phyloP scores from a whole-genome alignment of 1,284 basidiomycete species.

The Cryptococcus floricola region DNA sequence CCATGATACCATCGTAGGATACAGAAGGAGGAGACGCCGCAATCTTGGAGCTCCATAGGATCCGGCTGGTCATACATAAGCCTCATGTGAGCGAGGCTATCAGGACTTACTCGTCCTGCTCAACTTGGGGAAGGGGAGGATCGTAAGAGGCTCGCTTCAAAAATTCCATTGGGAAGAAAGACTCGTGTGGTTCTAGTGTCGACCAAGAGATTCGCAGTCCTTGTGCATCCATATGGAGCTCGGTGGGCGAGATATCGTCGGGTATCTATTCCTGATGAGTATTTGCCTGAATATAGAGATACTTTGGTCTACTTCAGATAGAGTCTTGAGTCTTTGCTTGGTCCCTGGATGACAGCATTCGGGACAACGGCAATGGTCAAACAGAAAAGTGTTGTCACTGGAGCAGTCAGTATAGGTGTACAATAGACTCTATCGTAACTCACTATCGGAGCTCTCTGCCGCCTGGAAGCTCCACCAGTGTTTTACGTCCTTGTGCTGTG shows the following conservation, averaged over 20 bases:
- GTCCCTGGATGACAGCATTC: conserved; percentile 84
- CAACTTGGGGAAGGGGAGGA: conserved; percentile 20
- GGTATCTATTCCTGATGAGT: conserved; percentile 60
- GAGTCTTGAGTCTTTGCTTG: conserved; percentile 83
- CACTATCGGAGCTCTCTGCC: not conserved
- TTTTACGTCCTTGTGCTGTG: too few relatives aligned
- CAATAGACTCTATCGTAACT: not conserved
- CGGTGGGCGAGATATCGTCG: conserved; percentile 55
- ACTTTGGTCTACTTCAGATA: conserved; percentile 62
- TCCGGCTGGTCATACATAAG: conserved; percentile 54
- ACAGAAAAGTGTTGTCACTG: conserved; percentile 68
- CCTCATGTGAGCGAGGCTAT: not conserved
- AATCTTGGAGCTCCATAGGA: conserved; percentile 78
- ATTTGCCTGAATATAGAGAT: not conserved
- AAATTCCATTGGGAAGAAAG: conserved; percentile 64
- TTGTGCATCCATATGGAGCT: conserved; percentile 10
- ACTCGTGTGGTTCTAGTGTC: conserved; percentile 61
- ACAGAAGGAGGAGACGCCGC: conserved; percentile 71
- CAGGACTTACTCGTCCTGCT: conserved; percentile 11
- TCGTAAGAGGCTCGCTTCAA: conserved; percentile 33
- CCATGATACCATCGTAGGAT: conserved; percentile 70
- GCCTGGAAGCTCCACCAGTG: too few relatives aligned
- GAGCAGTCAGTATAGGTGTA: not conserved
- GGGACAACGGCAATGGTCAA: conserved; percentile 85
- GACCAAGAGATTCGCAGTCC: conserved; percentile 50